A percentile compares a stretch with the other conserved stretches of the same genome.
Conservation (phyloP, 345 rosid genomes). For the Salix brachista region DNA sequence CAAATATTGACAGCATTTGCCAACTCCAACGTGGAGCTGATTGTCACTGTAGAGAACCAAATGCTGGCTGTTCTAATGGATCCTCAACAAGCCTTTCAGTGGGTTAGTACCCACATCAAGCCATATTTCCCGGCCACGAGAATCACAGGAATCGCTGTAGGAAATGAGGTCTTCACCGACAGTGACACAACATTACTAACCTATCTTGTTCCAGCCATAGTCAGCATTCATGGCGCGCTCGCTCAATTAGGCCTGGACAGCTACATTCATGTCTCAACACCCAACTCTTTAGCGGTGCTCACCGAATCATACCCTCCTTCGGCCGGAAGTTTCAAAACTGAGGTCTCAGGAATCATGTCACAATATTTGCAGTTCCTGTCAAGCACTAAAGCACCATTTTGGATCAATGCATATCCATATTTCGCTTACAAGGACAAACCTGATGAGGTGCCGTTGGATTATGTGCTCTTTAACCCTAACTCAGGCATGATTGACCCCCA, state of each 20-base stretch:
- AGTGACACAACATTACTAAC: conserved; percentile 9
- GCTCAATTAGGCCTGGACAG: conserved; percentile 64
- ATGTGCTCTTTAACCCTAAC: conserved; percentile 82
- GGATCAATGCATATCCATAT: conserved; percentile 97
- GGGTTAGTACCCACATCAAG: conserved; percentile 21
- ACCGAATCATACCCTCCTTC: conserved; percentile 85
- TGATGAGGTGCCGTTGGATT: conserved; percentile 54
- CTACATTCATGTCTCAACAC: conserved; percentile 69
- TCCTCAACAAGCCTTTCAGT: conserved; percentile 18
- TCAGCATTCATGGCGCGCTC: conserved; percentile 68
- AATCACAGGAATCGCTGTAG: conserved; percentile 28
- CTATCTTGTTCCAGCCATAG: conserved; percentile 66
- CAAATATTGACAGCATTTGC: conserved; percentile 69
- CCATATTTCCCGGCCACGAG: conserved; percentile 26
- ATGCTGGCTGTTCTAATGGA: conserved; percentile 43
- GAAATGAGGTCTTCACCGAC: conserved; percentile 27
- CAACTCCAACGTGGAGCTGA: conserved; percentile 59
- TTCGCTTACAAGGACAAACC: conserved; percentile 86
- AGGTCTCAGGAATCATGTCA: conserved; percentile 48
- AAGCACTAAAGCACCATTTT: conserved; percentile 56
- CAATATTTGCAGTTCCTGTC: conserved; percentile 60
- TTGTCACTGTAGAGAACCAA: conserved; percentile 75
- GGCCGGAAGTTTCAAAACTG: conserved; percentile 63
- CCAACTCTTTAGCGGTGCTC: conserved; percentile 67
- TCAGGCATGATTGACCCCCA: conserved; percentile 74